phyloP scores from a whole-genome alignment of 345 rosid genomes.

The Gossypium stocksii region DNA sequence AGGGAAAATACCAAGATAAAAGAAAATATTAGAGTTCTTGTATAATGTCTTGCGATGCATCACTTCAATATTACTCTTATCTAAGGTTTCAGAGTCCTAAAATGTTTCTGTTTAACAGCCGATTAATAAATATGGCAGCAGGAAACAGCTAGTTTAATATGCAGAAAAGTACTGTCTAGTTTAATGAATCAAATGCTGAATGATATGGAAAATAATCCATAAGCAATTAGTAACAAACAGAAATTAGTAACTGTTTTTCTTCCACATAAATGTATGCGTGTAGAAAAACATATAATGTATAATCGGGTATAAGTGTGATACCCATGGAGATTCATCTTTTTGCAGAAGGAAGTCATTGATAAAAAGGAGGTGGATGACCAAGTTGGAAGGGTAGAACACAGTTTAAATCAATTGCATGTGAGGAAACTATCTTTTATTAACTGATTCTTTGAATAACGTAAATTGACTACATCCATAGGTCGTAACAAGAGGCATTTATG shows the following conservation, averaged over 20 bases:
- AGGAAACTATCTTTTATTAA: not conserved
- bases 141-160: not conserved
- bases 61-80: not conserved
- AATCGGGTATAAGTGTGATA: not conserved
- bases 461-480: not conserved
- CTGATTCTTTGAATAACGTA: not conserved
- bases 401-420: not conserved
- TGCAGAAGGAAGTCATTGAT: not conserved
- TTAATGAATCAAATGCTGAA: not conserved
- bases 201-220: constrained; percentile 1
- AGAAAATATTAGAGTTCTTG: not conserved
- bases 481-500: not conserved
- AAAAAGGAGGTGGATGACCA: not conserved
- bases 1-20: not conserved
- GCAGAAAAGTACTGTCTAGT: constrained; percentile 11
- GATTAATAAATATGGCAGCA: not conserved
- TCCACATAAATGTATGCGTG: not conserved
- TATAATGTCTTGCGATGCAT: not conserved
- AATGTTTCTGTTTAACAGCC: not conserved
- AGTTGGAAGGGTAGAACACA: not conserved
- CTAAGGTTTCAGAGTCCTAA: not conserved
- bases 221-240: no score
- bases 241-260: not conserved
- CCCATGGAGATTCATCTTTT: not conserved
- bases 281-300: no score